Conservation (phyloP, 208 protist genomes). For the Crithidia acanthocephali region DNA sequence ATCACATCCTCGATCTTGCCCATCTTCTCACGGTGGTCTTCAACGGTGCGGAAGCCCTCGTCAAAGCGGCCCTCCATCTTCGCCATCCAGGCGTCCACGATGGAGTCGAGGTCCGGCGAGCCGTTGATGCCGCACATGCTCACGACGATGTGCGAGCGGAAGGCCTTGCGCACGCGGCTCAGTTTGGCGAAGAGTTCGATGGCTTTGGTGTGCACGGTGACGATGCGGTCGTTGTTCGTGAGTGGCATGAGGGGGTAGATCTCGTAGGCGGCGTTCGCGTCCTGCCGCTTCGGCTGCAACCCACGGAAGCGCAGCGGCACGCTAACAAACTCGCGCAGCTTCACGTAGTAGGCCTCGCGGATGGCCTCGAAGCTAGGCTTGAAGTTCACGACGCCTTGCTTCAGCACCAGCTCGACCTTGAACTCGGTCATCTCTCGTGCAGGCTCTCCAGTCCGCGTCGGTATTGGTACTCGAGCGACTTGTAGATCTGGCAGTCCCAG, state of each 20-base stretch:
- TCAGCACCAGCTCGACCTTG: slow-evolving; percentile 94
- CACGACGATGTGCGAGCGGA: slow-evolving; percentile 87
- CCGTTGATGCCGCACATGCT: slow-evolving; percentile 90
- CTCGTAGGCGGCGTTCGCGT: slow-evolving; percentile 61
- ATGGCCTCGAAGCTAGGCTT: slow-evolving; percentile 95
- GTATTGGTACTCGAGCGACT: slow-evolving; percentile 97
- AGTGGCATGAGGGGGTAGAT: slow-evolving; percentile 93
- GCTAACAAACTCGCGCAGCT: slow-evolving; percentile 95
- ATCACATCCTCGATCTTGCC: slow-evolving; percentile 90
- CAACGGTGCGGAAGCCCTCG: slow-evolving; percentile 89
- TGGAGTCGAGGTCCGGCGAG: slow-evolving; percentile 87
- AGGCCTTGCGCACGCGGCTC: slow-evolving; percentile 84
- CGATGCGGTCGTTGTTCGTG: slow-evolving; percentile 83
- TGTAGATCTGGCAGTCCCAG: slow-evolving; percentile 98
- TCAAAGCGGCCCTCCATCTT: slow-evolving; percentile 67
- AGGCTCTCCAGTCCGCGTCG: slow-evolving; percentile 89
- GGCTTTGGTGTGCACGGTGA: slow-evolving; percentile 92
- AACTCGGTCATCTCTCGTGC: slow-evolving; percentile 94
- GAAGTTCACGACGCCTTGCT: slow-evolving; percentile 92
- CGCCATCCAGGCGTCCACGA: slow-evolving; percentile 83
- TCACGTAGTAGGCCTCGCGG: slow-evolving; percentile 94
- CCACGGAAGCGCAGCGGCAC: slow-evolving; percentile 94
- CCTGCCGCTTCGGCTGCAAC: slow-evolving; percentile 82
- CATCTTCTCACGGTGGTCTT: slow-evolving; percentile 85
- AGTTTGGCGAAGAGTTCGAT: slow-evolving; percentile 94